phyloP scores from a whole-genome alignment of 257 asterid genomes.

The Nicotiana tomentosiformis region DNA sequence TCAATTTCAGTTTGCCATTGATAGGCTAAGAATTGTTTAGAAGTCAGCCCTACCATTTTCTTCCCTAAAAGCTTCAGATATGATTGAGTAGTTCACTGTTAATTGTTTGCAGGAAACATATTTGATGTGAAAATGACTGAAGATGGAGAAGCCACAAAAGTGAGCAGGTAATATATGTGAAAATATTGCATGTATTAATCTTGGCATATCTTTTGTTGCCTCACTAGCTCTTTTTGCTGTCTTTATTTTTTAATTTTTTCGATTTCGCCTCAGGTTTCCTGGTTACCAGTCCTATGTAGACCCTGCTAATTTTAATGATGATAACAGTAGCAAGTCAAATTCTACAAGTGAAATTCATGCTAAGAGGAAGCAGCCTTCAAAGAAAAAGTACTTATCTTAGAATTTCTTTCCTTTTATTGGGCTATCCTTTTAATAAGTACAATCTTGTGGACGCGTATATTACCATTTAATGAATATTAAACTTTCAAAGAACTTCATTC shows the following conservation, averaged over 20 bases:
- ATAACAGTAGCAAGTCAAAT: neutral
- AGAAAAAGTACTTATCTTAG: neutral
- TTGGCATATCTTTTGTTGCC: neutral
- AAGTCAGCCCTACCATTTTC: neutral
- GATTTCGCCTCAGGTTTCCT: neutral
- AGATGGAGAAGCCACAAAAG: slow-evolving; percentile 63
- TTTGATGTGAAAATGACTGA: slow-evolving; percentile 66
- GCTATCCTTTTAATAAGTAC: neutral
- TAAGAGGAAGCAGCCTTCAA: neutral
- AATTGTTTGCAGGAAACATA: slow-evolving; percentile 50
- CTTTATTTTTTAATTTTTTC: too few relatives aligned
- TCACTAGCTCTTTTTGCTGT: neutral
- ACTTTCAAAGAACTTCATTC: slow-evolving; percentile 19
- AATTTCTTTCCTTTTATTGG: neutral
- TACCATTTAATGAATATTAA: neutral
- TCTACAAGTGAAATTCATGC: neutral
- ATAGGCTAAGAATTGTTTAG: neutral
- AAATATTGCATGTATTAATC: neutral
- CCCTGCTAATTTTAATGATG: slow-evolving; percentile 5
- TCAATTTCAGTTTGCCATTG: neutral
- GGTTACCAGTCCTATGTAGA: neutral
- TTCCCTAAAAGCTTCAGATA: neutral
- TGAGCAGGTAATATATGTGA: slow-evolving; percentile 51
- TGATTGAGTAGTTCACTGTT: neutral
- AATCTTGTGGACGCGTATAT: neutral